Conservation (phyloP, 1,284 basidiomycete genomes). For the Ustilago tritici region DNA sequence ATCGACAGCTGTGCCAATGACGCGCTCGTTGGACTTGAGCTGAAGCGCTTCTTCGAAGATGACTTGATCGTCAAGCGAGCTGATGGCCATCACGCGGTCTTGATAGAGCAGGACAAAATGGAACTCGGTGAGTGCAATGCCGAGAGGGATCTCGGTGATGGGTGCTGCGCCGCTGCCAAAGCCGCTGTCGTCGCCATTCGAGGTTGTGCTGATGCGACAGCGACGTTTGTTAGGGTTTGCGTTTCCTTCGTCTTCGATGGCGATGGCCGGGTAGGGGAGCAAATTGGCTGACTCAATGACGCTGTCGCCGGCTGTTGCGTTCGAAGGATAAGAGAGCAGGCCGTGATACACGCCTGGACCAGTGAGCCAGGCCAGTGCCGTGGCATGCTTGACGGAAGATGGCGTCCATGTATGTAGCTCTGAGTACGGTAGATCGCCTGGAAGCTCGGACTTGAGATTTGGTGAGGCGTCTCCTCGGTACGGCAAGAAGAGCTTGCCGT, state of each 20-base stretch:
- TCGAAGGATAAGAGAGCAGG: slow-evolving; percentile 66
- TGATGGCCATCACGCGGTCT: slow-evolving; percentile 82
- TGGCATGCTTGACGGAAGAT: slow-evolving; percentile 1
- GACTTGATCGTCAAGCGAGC: slow-evolving; percentile 82
- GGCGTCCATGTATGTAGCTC: slow-evolving; percentile 71
- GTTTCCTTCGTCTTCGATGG: slow-evolving; percentile 30
- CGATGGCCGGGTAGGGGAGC: slow-evolving; percentile 65
- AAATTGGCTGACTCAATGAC: slow-evolving; percentile 79
- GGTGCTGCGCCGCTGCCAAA: slow-evolving; percentile 21
- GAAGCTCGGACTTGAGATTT: slow-evolving; percentile 66
- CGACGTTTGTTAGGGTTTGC: slow-evolving; percentile 17
- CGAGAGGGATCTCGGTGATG: slow-evolving; percentile 71
- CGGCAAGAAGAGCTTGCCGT: slow-evolving; percentile 62
- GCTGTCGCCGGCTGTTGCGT: slow-evolving; percentile 74
- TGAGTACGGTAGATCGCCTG: slow-evolving; percentile 61
- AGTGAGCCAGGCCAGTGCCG: slow-evolving; percentile 52
- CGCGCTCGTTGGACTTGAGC: slow-evolving; percentile 56
- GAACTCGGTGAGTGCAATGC: slow-evolving; percentile 88
- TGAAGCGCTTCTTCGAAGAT: slow-evolving; percentile 80
- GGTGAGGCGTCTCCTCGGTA: slow-evolving; percentile 58
- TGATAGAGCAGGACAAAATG: slow-evolving; percentile 89
- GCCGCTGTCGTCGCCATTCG: slow-evolving; percentile 26
- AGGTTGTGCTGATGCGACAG: slow-evolving; percentile 29
- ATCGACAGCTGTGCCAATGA: slow-evolving; percentile 73
- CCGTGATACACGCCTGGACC: slow-evolving; percentile 65